phyloP scores from a whole-genome alignment of 2,329 filamentous ascomycete genomes.

The Pseudocercospora macadamiae region DNA sequence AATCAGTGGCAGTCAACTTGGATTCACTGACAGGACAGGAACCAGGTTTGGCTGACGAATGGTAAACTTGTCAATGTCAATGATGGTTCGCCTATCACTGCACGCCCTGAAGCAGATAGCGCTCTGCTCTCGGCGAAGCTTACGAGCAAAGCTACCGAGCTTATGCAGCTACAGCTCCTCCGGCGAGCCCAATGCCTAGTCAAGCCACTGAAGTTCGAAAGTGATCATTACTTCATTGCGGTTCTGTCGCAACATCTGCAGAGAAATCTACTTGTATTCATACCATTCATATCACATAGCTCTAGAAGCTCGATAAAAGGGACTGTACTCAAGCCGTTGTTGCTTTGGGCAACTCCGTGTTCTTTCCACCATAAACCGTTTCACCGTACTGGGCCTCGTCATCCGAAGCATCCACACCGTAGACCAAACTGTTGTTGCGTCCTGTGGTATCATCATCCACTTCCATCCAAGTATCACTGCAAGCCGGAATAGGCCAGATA shows the following conservation, averaged over 20 bases:
- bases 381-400: conserved; percentile 16
- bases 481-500: conserved; percentile 72
- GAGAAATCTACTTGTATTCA: neutral
- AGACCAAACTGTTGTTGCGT: conserved; percentile 36
- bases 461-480: conserved; percentile 76
- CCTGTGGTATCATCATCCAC: conserved; percentile 62
- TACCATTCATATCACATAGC: neutral
- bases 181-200: neutral
- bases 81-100: neutral
- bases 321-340: neutral
- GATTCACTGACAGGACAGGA: no score
- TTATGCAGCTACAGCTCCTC: neutral
- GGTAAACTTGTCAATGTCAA: neutral
- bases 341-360: conserved; percentile 16
- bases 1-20: no score
- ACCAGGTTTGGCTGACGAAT: neutral
- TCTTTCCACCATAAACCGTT: conserved; percentile 15
- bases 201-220: neutral
- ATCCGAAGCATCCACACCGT: conserved; percentile 30
- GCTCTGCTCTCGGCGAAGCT: neutral
- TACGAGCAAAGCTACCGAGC: neutral
- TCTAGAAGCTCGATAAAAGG: neutral
- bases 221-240: neutral
- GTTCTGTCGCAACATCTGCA: neutral
- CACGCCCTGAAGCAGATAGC: neutral